Evolutionary conservation across 306 rosid species (phyloP), one percentile per base, ranked within the genome.

Genomic region (Fragaria nilgerrensis): DNA sequence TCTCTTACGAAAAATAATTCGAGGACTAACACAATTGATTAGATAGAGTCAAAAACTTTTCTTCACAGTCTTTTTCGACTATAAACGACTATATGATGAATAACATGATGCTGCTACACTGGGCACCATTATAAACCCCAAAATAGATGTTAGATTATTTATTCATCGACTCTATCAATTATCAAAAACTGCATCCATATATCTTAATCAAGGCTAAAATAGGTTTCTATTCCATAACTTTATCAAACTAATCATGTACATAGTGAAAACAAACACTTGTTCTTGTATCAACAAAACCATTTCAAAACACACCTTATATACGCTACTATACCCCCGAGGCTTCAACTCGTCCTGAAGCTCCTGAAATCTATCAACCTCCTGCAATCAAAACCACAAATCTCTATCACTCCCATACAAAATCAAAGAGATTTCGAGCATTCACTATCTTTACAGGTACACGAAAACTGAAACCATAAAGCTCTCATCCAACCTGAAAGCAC

Each of bases 331-430:
- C 63, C 99, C 99, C 80, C 82, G 85, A 81, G 59, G 70, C 82
- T 70, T 89, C 75, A 95, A 85, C 73, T 86, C 90, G 79, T 95
- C 96, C 75, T 78, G 90, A 61, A 92, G 82, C 64, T 92, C 97
- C 9, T 77, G 71, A 87, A 90, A 95, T 87, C 80, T 89, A 85
- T 95, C 99, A 80, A 95, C 96, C 87, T 92, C 99, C 99, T 95
- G 88, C 74, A 86, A 85, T 50, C 6, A 8, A 25, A 50, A 56
- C 52, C 9, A 50, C 32, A 55, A 70, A 36, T 63, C 15, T 36
- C 34, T 7, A 67, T 20, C 44, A 58, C 62, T n/a, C 32, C 19
- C 43, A 6, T 15, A 20, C 64, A 27, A 47, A 69, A 70, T 2
- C 11, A 32, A 32, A 12, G 29, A 15, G 1, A 15, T 22, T 47